phyloP scores from a whole-genome alignment of 805 yeast species.

The Yarrowia divulgata region DNA sequence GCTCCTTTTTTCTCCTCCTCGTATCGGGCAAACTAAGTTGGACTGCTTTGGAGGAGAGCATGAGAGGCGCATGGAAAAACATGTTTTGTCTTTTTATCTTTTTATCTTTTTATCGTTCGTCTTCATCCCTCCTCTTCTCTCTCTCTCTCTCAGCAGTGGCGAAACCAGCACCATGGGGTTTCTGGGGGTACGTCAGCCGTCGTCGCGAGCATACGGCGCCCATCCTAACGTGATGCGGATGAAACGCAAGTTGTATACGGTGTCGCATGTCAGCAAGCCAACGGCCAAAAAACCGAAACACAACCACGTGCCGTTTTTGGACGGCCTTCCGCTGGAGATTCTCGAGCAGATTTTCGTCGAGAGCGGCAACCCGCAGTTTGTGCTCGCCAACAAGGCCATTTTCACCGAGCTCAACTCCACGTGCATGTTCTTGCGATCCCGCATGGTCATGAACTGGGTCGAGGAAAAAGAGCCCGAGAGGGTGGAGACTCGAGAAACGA shows the following conservation, averaged over 20 bases:
- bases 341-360: constrained; percentile 17
- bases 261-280: no score
- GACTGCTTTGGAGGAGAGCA: background rate
- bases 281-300: background rate
- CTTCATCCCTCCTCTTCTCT: no score
- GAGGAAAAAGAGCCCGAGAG: background rate
- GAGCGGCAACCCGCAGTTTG: background rate
- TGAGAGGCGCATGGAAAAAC: background rate
- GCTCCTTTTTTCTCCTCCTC: no score
- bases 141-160: no score
- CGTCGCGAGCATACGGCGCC: background rate
- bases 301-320: background rate
- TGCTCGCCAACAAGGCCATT: constrained; percentile 5
- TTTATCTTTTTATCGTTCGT: no score
- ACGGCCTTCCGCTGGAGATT: constrained; percentile 16
- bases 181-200: background rate
- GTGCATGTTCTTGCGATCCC: background rate
- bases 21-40: background rate
- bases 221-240: background rate
- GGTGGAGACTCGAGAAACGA: background rate
- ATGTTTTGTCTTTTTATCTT: no score
- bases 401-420: background rate
- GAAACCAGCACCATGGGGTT: background rate
- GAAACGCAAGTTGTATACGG: no score
- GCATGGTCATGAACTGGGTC: constrained; percentile 13